phyloP scores from a whole-genome alignment of 192 early-diverging fungal species.

The Backusella mclennaniae region DNA sequence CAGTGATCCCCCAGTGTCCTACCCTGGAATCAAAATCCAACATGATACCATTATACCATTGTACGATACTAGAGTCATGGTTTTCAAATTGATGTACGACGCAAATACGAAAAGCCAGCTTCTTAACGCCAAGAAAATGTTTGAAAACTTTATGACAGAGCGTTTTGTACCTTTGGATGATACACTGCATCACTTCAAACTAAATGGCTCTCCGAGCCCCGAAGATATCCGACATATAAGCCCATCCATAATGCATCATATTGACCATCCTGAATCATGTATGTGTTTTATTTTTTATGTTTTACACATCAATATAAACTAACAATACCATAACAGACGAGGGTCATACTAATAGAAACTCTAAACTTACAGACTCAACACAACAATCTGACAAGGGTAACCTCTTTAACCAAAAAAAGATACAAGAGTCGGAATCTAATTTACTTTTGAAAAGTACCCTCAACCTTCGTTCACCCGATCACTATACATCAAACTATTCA shows the following conservation, averaged over 20 bases:
- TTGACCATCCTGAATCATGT: slow-evolving; percentile 18
- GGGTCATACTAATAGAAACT: neutral
- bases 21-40: neutral
- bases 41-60: neutral
- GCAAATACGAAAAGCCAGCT: slow-evolving; percentile 5
- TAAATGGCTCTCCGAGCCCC: slow-evolving; percentile 11
- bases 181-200: neutral
- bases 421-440: slow-evolving; percentile 5
- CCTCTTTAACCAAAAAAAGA: slow-evolving; percentile 3
- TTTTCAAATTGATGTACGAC: slow-evolving; percentile 1
- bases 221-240: slow-evolving; percentile 11
- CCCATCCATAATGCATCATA: slow-evolving; percentile 15
- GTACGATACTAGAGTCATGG: neutral
- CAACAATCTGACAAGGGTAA: slow-evolving; percentile 2
- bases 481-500: slow-evolving; percentile 5
- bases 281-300: slow-evolving; percentile 8
- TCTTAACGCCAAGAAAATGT: neutral
- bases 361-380: neutral
- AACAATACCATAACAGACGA: neutral
- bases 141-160: slow-evolving; percentile 2
- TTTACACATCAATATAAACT: neutral
- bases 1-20: neutral
- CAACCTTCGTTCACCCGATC: neutral
- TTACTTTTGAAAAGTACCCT: neutral
- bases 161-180: slow-evolving; percentile 12